Conservation (phyloP, 371 early-diverging fungal genomes). For the Haplosporangium sp. region DNA sequence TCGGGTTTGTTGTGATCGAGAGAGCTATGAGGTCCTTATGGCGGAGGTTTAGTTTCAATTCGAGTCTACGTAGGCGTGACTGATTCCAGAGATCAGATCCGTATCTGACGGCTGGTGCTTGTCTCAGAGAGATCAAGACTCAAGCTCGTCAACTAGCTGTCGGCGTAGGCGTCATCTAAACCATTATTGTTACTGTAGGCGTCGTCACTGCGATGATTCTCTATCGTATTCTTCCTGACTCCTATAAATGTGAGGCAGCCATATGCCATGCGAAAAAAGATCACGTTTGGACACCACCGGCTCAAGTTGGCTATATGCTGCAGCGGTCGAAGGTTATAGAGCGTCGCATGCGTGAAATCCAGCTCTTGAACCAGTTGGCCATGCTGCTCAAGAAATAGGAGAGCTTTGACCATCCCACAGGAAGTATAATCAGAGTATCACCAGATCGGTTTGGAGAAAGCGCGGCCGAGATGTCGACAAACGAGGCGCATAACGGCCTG, state of each 20-base stretch:
- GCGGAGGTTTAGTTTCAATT: slow-evolving; percentile 13
- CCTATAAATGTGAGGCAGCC: slow-evolving; percentile 15
- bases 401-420: slow-evolving; percentile 4
- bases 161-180: not conserved
- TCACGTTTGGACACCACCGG: slow-evolving; percentile 18
- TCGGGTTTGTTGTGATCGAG: not conserved
- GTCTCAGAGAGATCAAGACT: slow-evolving; percentile 17
- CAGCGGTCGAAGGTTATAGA: slow-evolving; percentile 1
- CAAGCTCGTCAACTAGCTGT: slow-evolving; percentile 14
- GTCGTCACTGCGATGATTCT: not conserved
- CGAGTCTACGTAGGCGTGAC: slow-evolving; percentile 3
- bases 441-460: slow-evolving; percentile 14
- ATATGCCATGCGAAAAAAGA: slow-evolving; percentile 9
- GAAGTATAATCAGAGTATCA: slow-evolving; percentile 6
- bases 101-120: slow-evolving; percentile 1
- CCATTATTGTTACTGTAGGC: not conserved
- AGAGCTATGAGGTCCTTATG: not conserved
- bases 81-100: slow-evolving; percentile 3
- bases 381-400: not conserved
- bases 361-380: slow-evolving; percentile 19
- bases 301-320: slow-evolving; percentile 10
- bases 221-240: slow-evolving; percentile 5
- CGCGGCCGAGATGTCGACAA: slow-evolving; percentile 12
- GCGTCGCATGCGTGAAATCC: slow-evolving; percentile 9
- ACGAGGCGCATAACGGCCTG: slow-evolving; percentile 14